Conservation (phyloP, 345 rosid genomes). For the Arabidopsis suecica region DNA sequence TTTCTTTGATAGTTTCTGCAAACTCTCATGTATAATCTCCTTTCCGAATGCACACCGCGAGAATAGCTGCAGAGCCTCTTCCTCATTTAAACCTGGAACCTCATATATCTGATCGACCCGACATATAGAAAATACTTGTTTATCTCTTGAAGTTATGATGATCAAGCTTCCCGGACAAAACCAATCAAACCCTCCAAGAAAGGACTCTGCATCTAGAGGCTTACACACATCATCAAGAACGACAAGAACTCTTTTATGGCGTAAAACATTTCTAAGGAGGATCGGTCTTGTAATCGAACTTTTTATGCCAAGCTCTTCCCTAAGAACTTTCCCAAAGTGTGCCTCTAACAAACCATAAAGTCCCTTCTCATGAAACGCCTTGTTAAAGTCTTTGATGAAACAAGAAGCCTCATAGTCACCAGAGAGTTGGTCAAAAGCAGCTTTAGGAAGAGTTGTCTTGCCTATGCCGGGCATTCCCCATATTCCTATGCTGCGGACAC, state of each 20-base stretch:
- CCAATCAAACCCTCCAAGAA: constrained; percentile 33
- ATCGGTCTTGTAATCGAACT: background rate
- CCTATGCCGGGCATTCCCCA: constrained; percentile 29
- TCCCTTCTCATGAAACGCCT: constrained; percentile 5
- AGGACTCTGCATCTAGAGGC: constrained; percentile 12
- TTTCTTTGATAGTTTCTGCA: background rate
- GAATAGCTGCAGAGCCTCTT: constrained; percentile 10
- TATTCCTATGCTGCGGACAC: constrained; percentile 2
- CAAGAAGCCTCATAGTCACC: constrained; percentile 3
- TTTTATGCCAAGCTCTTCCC: background rate
- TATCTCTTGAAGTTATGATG: constrained; percentile 17
- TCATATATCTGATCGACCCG: constrained; percentile 12
- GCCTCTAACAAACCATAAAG: background rate
- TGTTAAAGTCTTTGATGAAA: background rate
- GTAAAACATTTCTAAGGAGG: constrained; percentile 6
- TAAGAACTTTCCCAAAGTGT: background rate
- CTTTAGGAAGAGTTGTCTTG: constrained; percentile 18
- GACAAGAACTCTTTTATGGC: constrained; percentile 10
- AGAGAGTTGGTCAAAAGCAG: background rate
- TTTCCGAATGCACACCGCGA: constrained; percentile 9
- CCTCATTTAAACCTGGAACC: background rate
- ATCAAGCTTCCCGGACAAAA: constrained; percentile 12
- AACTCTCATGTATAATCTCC: background rate
- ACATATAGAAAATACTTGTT: constrained; percentile 5
- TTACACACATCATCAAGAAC: constrained; percentile 21